Base-by-base conservation (phyloP, 352 stramenopile species). In the Globisporangium carolinianum region DNA sequence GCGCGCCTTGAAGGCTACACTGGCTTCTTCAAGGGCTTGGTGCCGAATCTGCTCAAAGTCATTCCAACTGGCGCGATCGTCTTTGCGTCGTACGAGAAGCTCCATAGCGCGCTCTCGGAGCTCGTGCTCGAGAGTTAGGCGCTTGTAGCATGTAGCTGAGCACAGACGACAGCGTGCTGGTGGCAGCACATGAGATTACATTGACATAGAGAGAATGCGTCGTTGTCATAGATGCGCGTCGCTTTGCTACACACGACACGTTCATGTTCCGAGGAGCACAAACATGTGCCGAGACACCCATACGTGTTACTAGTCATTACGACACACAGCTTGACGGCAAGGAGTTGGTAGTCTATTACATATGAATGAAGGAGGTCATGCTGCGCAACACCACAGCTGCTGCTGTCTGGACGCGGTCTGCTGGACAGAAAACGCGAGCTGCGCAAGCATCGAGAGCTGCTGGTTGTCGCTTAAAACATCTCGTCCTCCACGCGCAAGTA, bases 401-500 rank as follows among this genome's bases (percentile, higher is more conserved):
- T 32, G 24, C 24, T 32, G 24, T 32, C 24, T 32, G 24, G 24
- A 32, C 3, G 24, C 24, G 24, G 24, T 32, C 24, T 32, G 24
- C 24, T 32, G 24, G 24, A 32, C 24, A 32, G 24, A 3, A 32
- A 32, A 32, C 24, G 24, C 24, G 24, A 32, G 24, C 24, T 2
- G 24, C 24, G 24, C 24, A 32, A 32, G 24, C 24, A 32, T 32
- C 24, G 24, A 32, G 24, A 32, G 41, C 41, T 46, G 41, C 45
- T 49, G 15, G 11, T 5, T 15, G 7, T 24, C n/a, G 12, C 38
- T 51, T 94, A 98, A 84, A 97, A 98, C 79, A 98, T 95, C 69
- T 98, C 94, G 63, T 98, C 95, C 84, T 99, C 97, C 50, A 98
- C 83, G 73, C 97, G 83, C 48, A 99, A 83, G 80, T 99, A 99